phyloP scores from a whole-genome alignment of 371 early-diverging fungal genomes.

The Dichotomocladium elegans region DNA sequence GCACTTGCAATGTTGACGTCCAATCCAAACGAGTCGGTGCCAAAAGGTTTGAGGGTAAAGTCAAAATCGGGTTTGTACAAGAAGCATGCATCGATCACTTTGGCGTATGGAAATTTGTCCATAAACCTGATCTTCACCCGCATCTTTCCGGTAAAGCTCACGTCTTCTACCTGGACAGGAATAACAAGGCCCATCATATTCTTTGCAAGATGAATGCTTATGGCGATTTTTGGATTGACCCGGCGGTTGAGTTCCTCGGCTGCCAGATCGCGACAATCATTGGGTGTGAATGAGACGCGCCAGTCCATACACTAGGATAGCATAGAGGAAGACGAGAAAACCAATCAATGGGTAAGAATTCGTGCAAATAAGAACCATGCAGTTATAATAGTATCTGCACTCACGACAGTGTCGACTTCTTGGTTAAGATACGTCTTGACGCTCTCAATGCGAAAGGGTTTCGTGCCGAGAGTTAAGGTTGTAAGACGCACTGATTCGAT shows the following conservation, averaged over 20 bases:
- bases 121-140: constrained; percentile 80
- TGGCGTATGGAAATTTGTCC: constrained; percentile 85
- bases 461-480: constrained; percentile 95
- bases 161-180: constrained; percentile 89
- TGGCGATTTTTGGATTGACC: constrained; percentile 90
- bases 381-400: neutral
- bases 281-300: constrained; percentile 86
- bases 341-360: neutral
- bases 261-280: constrained; percentile 68
- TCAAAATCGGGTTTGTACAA: constrained; percentile 88
- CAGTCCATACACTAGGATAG: constrained; percentile 80
- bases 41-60: constrained; percentile 90
- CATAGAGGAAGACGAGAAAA: too few species aligned
- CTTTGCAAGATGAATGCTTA: constrained; percentile 87
- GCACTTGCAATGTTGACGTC: constrained; percentile 70
- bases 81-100: constrained; percentile 83
- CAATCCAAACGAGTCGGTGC: constrained; percentile 83
- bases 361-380: neutral
- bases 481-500: constrained; percentile 87
- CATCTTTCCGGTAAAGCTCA: constrained; percentile 84
- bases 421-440: constrained; percentile 76
- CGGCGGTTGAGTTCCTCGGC: constrained; percentile 52
- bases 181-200: constrained; percentile 87
- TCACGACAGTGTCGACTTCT: constrained; percentile 79
- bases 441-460: constrained; percentile 87